Percentiles rank a stretch among this genome's conserved stretches.
These are phyloP conservation scores for Coniochaeta prunicola DNA, from an alignment of 2,329 filamentous ascomycete genomes.

Conservation along the genomic window DNA sequence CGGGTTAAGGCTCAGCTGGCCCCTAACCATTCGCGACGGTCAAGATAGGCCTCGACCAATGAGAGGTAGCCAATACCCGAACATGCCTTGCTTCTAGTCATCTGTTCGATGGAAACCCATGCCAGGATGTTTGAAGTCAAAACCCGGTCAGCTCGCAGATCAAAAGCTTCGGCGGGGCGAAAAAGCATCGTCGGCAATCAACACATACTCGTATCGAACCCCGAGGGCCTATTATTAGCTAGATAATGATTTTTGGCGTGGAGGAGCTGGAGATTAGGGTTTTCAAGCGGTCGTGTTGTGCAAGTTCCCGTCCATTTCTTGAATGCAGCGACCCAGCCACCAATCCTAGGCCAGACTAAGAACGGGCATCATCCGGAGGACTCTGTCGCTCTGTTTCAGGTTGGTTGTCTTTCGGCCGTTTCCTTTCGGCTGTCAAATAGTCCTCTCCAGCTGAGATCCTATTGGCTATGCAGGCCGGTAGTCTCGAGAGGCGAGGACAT, in stretches of 20 bases:
- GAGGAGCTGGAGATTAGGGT: neutral
- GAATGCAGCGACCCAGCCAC: slow-evolving; percentile 18
- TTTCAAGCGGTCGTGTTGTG: slow-evolving; percentile 23
- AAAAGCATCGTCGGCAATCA: neutral
- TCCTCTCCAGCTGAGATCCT: slow-evolving; percentile 6
- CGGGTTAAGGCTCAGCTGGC: neutral
- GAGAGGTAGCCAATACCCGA: neutral
- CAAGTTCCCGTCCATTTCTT: slow-evolving; percentile 29
- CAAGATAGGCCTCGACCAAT: neutral
- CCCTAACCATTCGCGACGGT: neutral
- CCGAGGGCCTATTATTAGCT: neutral
- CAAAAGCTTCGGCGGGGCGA: neutral
- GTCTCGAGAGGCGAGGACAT: neutral
- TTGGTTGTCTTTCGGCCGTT: slow-evolving; percentile 19
- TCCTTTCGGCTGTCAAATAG: slow-evolving; percentile 6
- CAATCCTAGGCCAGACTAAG: slow-evolving; percentile 12
- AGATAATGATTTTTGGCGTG: neutral
- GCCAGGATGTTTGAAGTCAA: neutral
- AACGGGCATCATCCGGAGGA: slow-evolving; percentile 2
- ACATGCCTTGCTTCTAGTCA: neutral
- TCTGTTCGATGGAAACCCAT: neutral
- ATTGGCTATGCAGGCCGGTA: neutral
- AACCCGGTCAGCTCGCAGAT: neutral
- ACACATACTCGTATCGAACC: neutral
- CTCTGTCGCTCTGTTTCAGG: slow-evolving; percentile 18